Evolutionary conservation across 1,139 yeast species (phyloP).

Genomic region (Pneumocystis wakefieldiae): DNA sequence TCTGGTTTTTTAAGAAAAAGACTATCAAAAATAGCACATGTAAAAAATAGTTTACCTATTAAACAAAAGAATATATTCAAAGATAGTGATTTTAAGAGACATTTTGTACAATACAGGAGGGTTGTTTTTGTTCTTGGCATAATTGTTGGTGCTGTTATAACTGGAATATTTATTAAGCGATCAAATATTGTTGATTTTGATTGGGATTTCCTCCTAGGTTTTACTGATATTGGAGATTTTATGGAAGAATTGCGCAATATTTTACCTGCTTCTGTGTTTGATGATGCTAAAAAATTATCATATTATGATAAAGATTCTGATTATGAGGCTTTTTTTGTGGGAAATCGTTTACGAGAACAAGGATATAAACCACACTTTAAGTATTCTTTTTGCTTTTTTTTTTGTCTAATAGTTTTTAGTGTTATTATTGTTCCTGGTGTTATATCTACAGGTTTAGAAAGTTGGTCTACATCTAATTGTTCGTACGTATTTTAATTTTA

Average conservation of each 20-base stretch:
- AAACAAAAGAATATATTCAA: background rate
- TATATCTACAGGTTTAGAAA: conserved; percentile 83
- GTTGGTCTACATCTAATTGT: conserved; percentile 80
- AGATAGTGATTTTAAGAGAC: background rate
- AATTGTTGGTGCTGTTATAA: background rate
- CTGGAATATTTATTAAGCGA: background rate
- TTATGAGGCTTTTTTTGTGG: conserved; percentile 2
- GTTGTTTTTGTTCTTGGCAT: background rate
- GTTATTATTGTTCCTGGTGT: conserved; percentile 58
- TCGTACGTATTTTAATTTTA: conserved; percentile 26
- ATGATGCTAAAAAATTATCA: background rate
- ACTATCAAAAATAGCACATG: background rate
- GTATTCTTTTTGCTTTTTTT: conserved; percentile 7
- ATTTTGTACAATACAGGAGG: background rate
- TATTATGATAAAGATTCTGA: background rate
- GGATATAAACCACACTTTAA: conserved; percentile 4
- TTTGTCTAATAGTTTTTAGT: background rate
- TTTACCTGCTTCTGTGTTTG: background rate
- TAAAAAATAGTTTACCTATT: background rate
- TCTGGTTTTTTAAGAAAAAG: background rate
- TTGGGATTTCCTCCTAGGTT: background rate
- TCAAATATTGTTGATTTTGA: conserved; percentile 1
- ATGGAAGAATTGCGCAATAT: background rate
- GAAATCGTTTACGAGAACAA: background rate
- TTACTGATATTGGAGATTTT: background rate